Evolutionary conservation across 768 basidiomycete genomes (phyloP).

Genomic region (Lentinula detonsa): DNA sequence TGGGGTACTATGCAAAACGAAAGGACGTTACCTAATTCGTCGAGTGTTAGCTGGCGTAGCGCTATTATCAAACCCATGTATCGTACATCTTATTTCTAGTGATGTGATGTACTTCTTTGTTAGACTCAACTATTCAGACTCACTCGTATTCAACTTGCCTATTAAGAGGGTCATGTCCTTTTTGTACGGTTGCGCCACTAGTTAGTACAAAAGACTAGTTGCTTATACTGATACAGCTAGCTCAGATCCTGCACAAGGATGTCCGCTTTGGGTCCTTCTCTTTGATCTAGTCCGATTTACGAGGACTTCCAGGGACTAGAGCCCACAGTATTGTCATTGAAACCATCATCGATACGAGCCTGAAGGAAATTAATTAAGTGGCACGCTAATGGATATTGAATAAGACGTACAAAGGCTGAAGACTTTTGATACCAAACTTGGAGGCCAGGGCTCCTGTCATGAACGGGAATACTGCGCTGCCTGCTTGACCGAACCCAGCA

Average conservation of each 20-base stretch:
- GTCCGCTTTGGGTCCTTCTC: background rate
- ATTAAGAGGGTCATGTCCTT: no score
- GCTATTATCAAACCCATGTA: background rate
- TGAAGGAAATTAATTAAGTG: constrained; percentile 8
- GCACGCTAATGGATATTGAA: background rate
- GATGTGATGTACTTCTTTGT: no score
- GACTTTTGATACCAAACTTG: constrained; percentile 42
- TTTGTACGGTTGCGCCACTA: no score
- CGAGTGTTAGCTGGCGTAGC: background rate
- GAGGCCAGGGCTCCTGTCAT: constrained; percentile 66
- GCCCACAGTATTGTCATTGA: constrained; percentile 36
- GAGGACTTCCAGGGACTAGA: constrained; percentile 23
- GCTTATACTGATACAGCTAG: no score
- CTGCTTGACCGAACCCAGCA: constrained; percentile 63
- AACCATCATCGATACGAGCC: constrained; percentile 34
- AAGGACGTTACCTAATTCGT: background rate
- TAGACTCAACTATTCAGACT: no score
- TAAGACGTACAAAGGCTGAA: constrained; percentile 38
- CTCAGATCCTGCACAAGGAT: no score
- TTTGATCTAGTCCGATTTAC: background rate
- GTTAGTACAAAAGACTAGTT: no score
- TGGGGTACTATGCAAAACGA: background rate
- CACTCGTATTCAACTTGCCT: no score
- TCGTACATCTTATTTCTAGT: no score
- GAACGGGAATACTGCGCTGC: constrained; percentile 67